Conservation (phyloP, 1,284 basidiomycete species). For the Puccinia hordei region DNA sequence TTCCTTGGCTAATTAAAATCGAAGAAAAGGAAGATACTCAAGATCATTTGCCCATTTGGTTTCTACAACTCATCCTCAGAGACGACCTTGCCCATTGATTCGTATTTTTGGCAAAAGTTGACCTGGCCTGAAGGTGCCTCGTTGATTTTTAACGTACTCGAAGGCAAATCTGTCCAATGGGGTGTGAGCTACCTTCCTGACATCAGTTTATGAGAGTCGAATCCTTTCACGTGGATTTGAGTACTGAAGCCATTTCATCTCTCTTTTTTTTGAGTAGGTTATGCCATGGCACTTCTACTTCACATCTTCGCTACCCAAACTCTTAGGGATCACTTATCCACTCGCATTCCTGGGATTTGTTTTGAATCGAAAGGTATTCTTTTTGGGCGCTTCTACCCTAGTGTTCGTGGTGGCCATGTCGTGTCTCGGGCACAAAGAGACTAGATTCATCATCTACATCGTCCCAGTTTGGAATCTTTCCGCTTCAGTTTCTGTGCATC, state of each 20-base stretch:
- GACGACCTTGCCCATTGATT: constrained; percentile 72
- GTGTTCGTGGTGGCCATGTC: constrained; percentile 72
- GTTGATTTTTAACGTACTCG: constrained; percentile 80
- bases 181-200: constrained; percentile 74
- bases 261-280: constrained; percentile 62
- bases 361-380: constrained; percentile 64
- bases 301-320: constrained; percentile 72
- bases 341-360: constrained; percentile 66
- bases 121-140: constrained; percentile 82
- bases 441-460: constrained; percentile 89
- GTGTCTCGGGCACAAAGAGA: constrained; percentile 73
- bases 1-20: constrained; percentile 47
- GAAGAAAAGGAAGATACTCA: constrained; percentile 12
- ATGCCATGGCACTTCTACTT: constrained; percentile 76
- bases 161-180: constrained; percentile 87
- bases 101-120: constrained; percentile 75
- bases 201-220: neutral
- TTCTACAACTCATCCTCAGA: constrained; percentile 61
- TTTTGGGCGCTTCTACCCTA: constrained; percentile 62
- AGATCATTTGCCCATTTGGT: constrained; percentile 32
- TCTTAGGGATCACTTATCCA: constrained; percentile 71
- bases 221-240: neutral
- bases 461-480: constrained; percentile 80
- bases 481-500: constrained; percentile 69
- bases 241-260: neutral